Conservation (phyloP, 2,329 filamentous ascomycete genomes). For the Aspergillus sp. region DNA sequence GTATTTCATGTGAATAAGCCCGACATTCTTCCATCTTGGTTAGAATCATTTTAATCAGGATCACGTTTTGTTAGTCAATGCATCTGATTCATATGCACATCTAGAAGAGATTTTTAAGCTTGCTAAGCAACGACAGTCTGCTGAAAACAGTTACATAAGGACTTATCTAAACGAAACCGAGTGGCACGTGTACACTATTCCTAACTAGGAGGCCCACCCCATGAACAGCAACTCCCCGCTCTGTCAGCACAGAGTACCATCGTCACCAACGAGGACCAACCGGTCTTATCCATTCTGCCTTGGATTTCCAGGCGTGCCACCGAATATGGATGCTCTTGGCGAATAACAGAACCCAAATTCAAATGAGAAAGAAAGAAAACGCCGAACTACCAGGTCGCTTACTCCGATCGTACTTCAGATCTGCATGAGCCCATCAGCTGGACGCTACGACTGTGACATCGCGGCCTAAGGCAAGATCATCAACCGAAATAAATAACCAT, state of each 20-base stretch:
- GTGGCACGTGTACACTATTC: background rate
- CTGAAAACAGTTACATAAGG: background rate
- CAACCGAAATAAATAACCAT: slow-evolving; percentile 15
- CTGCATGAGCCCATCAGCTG: slow-evolving; percentile 25
- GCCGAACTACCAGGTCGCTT: background rate
- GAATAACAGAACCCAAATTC: background rate
- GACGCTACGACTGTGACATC: slow-evolving; percentile 6
- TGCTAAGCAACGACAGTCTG: background rate
- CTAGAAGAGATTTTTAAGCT: background rate
- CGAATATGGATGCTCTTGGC: background rate
- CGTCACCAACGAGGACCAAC: background rate
- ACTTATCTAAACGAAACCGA: background rate
- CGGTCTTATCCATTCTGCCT: background rate
- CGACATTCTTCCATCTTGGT: too few relatives aligned
- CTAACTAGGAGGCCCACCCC: background rate
- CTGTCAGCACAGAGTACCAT: background rate
- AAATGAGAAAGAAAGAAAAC: background rate
- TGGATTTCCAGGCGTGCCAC: background rate
- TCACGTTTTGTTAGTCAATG: too few relatives aligned
- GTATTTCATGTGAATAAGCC: background rate
- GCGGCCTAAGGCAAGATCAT: slow-evolving; percentile 6
- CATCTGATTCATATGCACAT: too few relatives aligned
- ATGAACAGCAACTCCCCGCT: too few relatives aligned
- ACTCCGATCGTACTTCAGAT: slow-evolving; percentile 6
- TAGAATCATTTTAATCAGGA: too few relatives aligned